These are phyloP conservation scores for Aspergillus egyptiacus DNA, from an alignment of 495 filamentous ascomycete genomes.

Conservation along the genomic window DNA sequence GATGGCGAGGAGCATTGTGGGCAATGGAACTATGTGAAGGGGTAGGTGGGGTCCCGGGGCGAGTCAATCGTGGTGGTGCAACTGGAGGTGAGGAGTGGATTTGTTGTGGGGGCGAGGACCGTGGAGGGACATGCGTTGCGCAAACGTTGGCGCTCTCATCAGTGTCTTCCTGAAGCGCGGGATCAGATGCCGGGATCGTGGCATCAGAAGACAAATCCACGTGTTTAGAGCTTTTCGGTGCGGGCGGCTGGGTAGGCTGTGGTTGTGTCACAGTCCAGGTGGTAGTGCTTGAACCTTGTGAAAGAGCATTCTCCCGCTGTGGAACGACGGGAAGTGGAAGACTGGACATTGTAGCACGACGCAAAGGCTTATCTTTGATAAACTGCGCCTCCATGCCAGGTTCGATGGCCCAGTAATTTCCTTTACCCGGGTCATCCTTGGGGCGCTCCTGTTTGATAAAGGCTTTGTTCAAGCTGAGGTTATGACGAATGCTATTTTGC, in stretches of 20 bases:
- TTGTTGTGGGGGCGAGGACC: slow-evolving; percentile 55
- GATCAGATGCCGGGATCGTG: slow-evolving; percentile 85
- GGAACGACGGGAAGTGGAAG: slow-evolving; percentile 36
- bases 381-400: slow-evolving; percentile 83
- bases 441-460: slow-evolving; percentile 94
- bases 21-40: slow-evolving; percentile 48
- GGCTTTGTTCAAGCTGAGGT: slow-evolving; percentile 95
- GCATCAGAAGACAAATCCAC: slow-evolving; percentile 84
- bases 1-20: slow-evolving; percentile 45
- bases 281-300: slow-evolving; percentile 28
- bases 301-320: slow-evolving; percentile 28
- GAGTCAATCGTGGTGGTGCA: slow-evolving; percentile 53
- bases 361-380: slow-evolving; percentile 71
- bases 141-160: slow-evolving; percentile 39
- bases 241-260: slow-evolving; percentile 23
- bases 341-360: slow-evolving; percentile 49
- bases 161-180: slow-evolving; percentile 59
- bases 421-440: slow-evolving; percentile 96
- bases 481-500: slow-evolving; percentile 99
- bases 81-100: slow-evolving; percentile 89
- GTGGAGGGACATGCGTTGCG: slow-evolving; percentile 35
- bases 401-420: slow-evolving; percentile 96
- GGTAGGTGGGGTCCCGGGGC: slow-evolving; percentile 71
- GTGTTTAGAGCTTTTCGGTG: slow-evolving; percentile 22
- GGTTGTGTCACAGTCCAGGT: slow-evolving; percentile 39